Conservation (phyloP, 305 asterid genomes). For the Solanum hybrid region DNA sequence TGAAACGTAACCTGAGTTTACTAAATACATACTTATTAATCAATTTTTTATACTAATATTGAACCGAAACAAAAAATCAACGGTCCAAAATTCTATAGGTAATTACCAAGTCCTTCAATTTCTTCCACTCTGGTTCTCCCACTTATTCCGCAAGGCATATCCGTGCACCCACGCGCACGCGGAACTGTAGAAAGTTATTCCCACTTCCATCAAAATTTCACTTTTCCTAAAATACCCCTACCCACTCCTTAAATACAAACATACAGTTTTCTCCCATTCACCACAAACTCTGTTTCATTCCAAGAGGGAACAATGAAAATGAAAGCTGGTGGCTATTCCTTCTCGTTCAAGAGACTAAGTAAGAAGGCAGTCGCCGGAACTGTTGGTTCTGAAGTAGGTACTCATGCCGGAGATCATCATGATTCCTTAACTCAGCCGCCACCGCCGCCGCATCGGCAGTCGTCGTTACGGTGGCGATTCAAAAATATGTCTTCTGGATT, state of each 20-base stretch:
- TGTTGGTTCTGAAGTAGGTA: not conserved
- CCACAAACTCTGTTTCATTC: not conserved
- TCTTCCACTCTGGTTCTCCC: not conserved
- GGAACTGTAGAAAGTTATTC: not conserved
- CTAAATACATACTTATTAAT: not conserved
- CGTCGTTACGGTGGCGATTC: not conserved
- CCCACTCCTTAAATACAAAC: not conserved
- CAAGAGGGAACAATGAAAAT: not conserved
- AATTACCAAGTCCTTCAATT: not conserved
- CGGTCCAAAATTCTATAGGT: not conserved
- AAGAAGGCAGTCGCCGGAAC: slow-evolving; percentile 12
- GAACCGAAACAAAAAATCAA: not conserved
- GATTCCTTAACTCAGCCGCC: not conserved
- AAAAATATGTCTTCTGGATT: slow-evolving; percentile 30
- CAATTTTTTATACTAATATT: too few species aligned
- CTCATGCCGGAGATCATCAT: not conserved
- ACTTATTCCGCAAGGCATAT: not conserved
- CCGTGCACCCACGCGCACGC: not conserved
- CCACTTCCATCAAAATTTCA: not conserved
- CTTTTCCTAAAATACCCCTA: not conserved
- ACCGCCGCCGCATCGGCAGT: not conserved
- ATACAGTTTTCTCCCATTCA: not conserved
- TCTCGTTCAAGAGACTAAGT: slow-evolving; percentile 41
- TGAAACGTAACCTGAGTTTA: not conserved
- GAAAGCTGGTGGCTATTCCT: slow-evolving; percentile 16